These are phyloP conservation scores for Coemansia sp. DNA, from an alignment of 192 early-diverging fungal genomes.

Conservation along the genomic window DNA sequence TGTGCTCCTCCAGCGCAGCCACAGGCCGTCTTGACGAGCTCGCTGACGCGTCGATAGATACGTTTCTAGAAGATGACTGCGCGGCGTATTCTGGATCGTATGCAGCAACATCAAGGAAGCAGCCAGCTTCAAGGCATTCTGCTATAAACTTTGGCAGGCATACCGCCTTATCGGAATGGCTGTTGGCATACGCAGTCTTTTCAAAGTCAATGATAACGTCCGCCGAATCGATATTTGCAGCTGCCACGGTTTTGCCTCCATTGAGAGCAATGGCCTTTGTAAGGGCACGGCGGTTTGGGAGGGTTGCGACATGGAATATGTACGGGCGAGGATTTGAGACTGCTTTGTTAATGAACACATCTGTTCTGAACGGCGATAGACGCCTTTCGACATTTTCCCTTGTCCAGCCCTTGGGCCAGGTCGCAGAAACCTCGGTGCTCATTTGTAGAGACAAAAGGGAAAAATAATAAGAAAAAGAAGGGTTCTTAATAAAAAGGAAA, in stretches of 20 bases:
- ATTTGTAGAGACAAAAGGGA: background rate
- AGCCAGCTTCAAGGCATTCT: conserved; percentile 13
- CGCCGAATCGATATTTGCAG: background rate
- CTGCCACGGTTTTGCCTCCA: background rate
- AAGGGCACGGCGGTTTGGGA: background rate
- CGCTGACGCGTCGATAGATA: background rate
- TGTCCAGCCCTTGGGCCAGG: conserved; percentile 1
- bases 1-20: background rate
- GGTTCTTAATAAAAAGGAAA: background rate
- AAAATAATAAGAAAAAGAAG: background rate
- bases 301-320: background rate
- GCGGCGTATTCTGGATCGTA: background rate
- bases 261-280: conserved; percentile 4
- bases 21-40: background rate
- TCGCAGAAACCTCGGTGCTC: background rate
- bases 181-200: background rate
- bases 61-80: background rate
- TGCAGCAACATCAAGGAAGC: background rate
- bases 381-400: no score
- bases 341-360: conserved; percentile 5
- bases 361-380: background rate
- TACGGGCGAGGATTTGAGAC: background rate
- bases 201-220: conserved; percentile 23
- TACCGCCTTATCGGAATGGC: background rate
- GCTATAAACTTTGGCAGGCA: conserved; percentile 21